phyloP scores from a whole-genome alignment of 176 grass and related monocot genomes.

The Musa schizocarpa region DNA sequence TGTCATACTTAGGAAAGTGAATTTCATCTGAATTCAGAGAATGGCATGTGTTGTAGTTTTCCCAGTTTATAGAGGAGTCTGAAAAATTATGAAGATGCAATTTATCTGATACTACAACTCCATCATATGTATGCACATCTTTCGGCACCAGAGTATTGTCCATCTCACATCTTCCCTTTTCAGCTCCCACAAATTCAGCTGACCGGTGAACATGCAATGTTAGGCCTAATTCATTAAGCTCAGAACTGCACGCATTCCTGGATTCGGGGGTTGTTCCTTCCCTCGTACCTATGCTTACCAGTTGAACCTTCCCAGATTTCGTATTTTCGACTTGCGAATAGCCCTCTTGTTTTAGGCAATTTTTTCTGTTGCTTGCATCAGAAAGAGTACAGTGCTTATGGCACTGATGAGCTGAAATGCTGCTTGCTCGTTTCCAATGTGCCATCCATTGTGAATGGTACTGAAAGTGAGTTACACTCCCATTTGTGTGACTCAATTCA shows the following conservation, averaged over 20 bases:
- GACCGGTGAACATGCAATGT: background rate
- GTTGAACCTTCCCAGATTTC: background rate
- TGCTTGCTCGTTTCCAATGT: conserved; percentile 1
- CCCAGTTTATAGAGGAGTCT: background rate
- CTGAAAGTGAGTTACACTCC: background rate
- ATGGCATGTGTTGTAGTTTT: background rate
- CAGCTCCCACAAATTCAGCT: background rate
- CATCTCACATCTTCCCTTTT: background rate
- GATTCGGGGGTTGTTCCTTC: background rate
- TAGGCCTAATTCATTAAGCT: background rate
- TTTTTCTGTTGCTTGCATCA: background rate
- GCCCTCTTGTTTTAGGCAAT: background rate
- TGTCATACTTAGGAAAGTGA: conserved; percentile 3
- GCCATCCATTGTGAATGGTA: conserved; percentile 2
- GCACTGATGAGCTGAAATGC: background rate
- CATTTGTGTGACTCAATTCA: background rate
- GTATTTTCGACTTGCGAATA: background rate
- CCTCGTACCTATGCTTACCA: background rate
- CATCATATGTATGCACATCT: background rate
- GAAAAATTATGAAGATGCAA: background rate
- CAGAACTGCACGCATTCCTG: background rate
- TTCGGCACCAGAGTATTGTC: background rate
- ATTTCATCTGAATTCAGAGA: background rate
- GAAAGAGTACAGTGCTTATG: background rate
- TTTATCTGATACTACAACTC: background rate